These are phyloP conservation scores for Picea glauca DNA, from an alignment of 75 land plant species.

Conservation along the genomic window DNA sequence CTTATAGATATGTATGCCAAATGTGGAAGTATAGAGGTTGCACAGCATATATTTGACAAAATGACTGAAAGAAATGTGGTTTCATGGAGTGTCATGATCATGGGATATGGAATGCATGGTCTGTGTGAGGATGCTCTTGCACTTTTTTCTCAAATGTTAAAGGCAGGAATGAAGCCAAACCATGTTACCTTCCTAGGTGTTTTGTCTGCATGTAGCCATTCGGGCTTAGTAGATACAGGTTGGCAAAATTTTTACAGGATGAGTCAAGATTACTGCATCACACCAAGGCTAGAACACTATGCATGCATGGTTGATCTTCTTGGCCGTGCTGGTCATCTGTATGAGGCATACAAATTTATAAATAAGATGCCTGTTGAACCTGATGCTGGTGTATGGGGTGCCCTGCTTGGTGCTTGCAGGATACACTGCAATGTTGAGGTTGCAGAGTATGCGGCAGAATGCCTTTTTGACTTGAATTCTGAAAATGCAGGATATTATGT, in stretches of 20 bases:
- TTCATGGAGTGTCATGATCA: conserved; percentile 11
- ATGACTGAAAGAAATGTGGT: conserved; percentile 1
- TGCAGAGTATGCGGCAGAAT: conserved; percentile 5
- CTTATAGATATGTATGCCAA: conserved; percentile 13
- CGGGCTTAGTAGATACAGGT: conserved; percentile 22
- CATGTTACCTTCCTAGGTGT: conserved; percentile 22
- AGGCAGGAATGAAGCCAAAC: conserved; percentile 18
- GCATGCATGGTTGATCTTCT: conserved; percentile 34
- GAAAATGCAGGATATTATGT: conserved; percentile 19
- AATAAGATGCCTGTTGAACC: conserved; percentile 12
- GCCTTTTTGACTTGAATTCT: conserved; percentile 9
- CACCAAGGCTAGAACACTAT: conserved; percentile 22
- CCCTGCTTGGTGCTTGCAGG: conserved; percentile 27
- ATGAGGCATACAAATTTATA: conserved; percentile 17
- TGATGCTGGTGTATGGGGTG: conserved; percentile 13
- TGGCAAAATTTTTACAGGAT: conserved; percentile 12
- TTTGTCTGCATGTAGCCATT: conserved; percentile 31
- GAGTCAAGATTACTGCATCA: conserved; percentile 1
- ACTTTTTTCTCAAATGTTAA: conserved; percentile 14
- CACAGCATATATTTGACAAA: neutral
- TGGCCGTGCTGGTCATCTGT: conserved; percentile 24
- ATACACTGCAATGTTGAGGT: conserved; percentile 17
- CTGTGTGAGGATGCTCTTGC: conserved; percentile 6
- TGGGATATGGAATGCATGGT: too few species aligned
- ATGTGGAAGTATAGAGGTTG: conserved; percentile 10